Evolutionary conservation across 139 green algal species (phyloP).

Genomic region (Chlorella sp.): DNA sequence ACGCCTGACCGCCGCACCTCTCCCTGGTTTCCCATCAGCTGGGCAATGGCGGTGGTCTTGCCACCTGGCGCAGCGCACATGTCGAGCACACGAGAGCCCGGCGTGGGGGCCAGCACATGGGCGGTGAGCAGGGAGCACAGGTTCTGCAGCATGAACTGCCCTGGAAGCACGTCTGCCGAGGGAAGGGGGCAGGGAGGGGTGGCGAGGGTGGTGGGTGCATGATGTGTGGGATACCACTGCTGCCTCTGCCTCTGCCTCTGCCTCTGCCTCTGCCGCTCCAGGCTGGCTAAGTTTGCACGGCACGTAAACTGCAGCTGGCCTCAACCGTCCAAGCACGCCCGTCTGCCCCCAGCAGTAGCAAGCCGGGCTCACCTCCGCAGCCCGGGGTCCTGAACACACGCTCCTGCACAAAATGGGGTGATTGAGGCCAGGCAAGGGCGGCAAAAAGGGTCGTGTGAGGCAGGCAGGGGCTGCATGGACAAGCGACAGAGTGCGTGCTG

Average conservation of each 20-base stretch:
- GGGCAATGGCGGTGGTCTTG: constrained; percentile 90
- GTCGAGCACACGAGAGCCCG: constrained; percentile 67
- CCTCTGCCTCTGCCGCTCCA: background rate
- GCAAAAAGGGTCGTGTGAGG: too few species aligned
- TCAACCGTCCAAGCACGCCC: background rate
- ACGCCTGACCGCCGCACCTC: constrained; percentile 8
- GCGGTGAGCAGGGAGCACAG: constrained; percentile 76
- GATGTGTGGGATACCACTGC: too few species aligned
- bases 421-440: too few species aligned
- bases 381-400: constrained; percentile 65
- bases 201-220: background rate
- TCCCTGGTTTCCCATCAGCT: constrained; percentile 83
- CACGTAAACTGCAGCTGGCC: too few species aligned
- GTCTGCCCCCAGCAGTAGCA: background rate
- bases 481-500: too few species aligned
- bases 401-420: constrained; percentile 9
- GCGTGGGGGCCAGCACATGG: constrained; percentile 42
- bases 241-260: too few species aligned
- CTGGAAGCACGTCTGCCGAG: constrained; percentile 45
- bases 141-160: constrained; percentile 83
- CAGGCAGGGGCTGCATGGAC: too few species aligned
- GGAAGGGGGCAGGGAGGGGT: background rate
- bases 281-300: too few species aligned
- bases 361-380: constrained; percentile 46
- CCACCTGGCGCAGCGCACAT: constrained; percentile 95